Evolutionary conservation across 1,139 yeast genomes (phyloP).

Genomic region (Debaryomyces subglobosus): DNA sequence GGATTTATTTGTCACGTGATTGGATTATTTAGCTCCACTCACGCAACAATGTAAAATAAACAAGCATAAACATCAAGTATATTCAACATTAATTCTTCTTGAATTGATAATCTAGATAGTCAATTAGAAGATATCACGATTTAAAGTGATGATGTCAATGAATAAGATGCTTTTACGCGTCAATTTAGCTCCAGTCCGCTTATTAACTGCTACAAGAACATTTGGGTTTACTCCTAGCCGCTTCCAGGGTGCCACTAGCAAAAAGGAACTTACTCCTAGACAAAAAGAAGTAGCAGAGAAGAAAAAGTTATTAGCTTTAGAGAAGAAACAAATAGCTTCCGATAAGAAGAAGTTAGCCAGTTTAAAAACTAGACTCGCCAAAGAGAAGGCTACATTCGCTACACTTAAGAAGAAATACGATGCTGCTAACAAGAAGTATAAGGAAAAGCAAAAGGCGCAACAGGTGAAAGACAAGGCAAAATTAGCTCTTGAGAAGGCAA

Average conservation of each 20-base stretch:
- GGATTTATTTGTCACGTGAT: neutral
- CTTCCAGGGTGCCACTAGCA: neutral
- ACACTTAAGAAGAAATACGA: conserved; percentile 24
- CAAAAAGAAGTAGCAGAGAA: conserved; percentile 7
- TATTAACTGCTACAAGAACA: neutral
- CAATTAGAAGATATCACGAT: neutral
- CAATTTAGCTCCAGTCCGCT: neutral
- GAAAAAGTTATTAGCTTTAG: conserved; percentile 12
- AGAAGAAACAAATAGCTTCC: conserved; percentile 13
- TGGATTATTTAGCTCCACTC: neutral
- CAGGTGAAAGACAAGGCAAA: conserved; percentile 14
- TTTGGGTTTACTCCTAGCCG: conserved; percentile 3
- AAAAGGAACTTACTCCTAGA: neutral
- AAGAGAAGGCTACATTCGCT: conserved; percentile 27
- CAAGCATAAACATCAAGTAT: neutral
- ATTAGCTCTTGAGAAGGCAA: conserved; percentile 18
- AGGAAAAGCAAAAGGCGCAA: conserved; percentile 18
- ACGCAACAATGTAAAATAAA: neutral
- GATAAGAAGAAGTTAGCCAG: conserved; percentile 16
- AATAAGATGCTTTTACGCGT: neutral
- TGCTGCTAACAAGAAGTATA: conserved; percentile 19
- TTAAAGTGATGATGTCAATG: neutral
- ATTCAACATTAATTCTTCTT: neutral
- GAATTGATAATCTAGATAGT: neutral
- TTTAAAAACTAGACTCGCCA: conserved; percentile 22